A percentile compares a stretch with the other conserved stretches of the same genome.
Conservation (phyloP, 75 land plant genomes). For the Sequoiadendron giganteum region DNA sequence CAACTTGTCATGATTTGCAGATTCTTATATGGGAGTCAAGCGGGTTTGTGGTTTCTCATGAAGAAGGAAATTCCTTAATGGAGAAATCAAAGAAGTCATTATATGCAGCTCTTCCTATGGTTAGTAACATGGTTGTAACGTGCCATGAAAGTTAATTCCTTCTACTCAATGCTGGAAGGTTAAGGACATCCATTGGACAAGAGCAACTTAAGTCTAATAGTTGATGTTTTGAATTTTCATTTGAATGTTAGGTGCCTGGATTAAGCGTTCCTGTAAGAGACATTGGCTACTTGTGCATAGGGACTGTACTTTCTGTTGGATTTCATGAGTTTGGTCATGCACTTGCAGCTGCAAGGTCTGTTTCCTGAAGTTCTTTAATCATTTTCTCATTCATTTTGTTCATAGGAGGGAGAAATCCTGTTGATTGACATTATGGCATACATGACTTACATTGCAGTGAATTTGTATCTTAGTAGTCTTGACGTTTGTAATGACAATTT, state of each 20-base stretch:
- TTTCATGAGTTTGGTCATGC: conserved; percentile 90
- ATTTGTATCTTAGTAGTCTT: neutral
- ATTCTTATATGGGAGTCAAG: conserved; percentile 12
- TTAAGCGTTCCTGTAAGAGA: conserved; percentile 39
- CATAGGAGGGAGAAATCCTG: neutral
- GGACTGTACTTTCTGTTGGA: conserved; percentile 48
- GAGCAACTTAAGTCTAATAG: neutral
- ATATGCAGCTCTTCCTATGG: conserved; percentile 10
- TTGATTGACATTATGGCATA: neutral
- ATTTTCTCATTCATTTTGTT: conserved; percentile 1
- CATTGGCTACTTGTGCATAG: conserved; percentile 28
- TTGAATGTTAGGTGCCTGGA: conserved; percentile 31
- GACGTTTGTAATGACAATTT: neutral
- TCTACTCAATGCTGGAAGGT: neutral
- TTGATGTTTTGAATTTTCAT: neutral
- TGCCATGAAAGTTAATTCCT: neutral
- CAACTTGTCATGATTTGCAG: neutral
- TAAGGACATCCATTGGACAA: neutral
- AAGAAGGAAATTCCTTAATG: conserved; percentile 1
- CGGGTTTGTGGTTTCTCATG: neutral
- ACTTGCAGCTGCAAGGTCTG: conserved; percentile 77
- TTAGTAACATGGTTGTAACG: neutral
- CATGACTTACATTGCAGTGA: neutral
- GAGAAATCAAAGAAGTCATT: conserved; percentile 10
- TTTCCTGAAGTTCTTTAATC: neutral